These are phyloP conservation scores for Chrysopogon serrulatus DNA, from an alignment of 176 grass and related monocot genomes.

Conservation along the genomic window DNA sequence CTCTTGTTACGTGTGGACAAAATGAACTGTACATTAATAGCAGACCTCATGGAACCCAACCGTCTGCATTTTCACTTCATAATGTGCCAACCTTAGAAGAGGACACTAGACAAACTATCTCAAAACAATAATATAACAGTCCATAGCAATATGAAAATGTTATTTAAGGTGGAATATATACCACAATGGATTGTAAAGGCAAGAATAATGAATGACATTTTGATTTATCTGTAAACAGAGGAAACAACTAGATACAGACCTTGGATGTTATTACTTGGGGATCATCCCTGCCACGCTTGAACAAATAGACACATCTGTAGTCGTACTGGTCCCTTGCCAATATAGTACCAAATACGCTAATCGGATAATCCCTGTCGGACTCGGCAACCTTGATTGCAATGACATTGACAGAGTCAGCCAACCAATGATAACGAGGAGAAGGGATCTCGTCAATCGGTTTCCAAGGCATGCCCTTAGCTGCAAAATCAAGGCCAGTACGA, in stretches of 20 bases:
- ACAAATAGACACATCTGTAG: not conserved
- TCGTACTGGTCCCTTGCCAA: not conserved
- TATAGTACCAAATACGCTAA: not conserved
- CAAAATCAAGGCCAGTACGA: not conserved
- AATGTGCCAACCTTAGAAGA: not conserved
- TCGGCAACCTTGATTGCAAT: not conserved
- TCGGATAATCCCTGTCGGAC: not conserved
- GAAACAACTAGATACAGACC: not conserved
- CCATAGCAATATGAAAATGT: not conserved
- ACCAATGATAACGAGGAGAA: not conserved
- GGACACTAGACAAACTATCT: not conserved
- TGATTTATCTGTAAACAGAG: not conserved
- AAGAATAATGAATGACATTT: not conserved
- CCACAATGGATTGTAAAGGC: not conserved
- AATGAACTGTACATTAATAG: not conserved
- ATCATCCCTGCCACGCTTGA: not conserved
- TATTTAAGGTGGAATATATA: not conserved
- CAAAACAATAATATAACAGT: not conserved
- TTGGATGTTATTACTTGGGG: not conserved
- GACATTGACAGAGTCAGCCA: not conserved
- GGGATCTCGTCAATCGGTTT: not conserved
- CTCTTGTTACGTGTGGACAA: not conserved
- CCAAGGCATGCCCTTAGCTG: not conserved
- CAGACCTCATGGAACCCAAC: not conserved
- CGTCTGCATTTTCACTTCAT: not conserved